A percentile compares a stretch with the other conserved stretches of the same genome.
These are phyloP conservation scores for Monosporascus cannonballus DNA, from an alignment of 2,329 filamentous ascomycete species.

Conservation along the genomic window DNA sequence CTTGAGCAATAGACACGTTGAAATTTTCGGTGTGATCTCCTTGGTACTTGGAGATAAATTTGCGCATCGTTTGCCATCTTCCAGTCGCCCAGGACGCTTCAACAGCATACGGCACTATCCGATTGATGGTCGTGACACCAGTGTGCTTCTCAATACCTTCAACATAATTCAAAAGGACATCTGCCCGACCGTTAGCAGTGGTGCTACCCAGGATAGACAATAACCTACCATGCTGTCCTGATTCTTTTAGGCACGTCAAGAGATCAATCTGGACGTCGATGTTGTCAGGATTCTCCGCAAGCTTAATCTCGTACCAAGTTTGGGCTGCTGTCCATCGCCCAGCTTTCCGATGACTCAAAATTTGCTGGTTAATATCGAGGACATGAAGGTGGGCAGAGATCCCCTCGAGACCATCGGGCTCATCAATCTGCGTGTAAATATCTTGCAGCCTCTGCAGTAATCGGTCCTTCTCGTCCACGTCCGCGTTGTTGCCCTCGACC, in stretches of 20 bases:
- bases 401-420: conserved; percentile 92
- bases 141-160: conserved; percentile 60
- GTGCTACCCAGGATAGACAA: neutral
- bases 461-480: conserved; percentile 50
- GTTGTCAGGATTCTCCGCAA: conserved; percentile 73
- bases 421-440: conserved; percentile 96
- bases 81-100: conserved; percentile 90
- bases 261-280: conserved; percentile 75
- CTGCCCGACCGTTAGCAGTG: conserved; percentile 34
- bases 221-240: conserved; percentile 79
- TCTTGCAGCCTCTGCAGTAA: conserved; percentile 77
- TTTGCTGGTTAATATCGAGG: conserved; percentile 88
- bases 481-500: conserved; percentile 37
- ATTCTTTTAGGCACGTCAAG: conserved; percentile 83
- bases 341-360: conserved; percentile 86
- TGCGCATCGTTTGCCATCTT: conserved; percentile 70
- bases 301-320: conserved; percentile 92
- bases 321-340: conserved; percentile 92
- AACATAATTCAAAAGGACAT: conserved; percentile 80
- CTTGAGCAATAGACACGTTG: conserved; percentile 71
- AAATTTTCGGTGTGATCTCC: conserved; percentile 60
- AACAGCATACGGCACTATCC: conserved; percentile 73
- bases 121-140: conserved; percentile 45
- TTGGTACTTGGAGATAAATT: conserved; percentile 53
- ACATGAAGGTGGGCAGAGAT: conserved; percentile 83